These are phyloP conservation scores for Rutstroemia sp. DNA, from an alignment of 2,329 filamentous ascomycete species.

Conservation along the genomic window DNA sequence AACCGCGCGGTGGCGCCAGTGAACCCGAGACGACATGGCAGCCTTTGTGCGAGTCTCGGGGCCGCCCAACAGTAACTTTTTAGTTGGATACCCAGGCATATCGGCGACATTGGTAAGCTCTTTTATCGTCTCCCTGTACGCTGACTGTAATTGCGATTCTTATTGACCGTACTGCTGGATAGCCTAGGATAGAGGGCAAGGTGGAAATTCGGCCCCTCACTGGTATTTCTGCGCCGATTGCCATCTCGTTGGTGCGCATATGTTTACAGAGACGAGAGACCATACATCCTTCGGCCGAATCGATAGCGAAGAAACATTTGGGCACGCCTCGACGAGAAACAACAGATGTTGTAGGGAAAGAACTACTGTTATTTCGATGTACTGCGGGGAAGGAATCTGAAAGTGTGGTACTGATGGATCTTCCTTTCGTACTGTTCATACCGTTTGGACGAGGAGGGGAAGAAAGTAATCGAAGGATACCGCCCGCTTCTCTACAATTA, in stretches of 20 bases:
- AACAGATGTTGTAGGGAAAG: conserved; percentile 88
- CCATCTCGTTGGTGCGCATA: conserved; percentile 89
- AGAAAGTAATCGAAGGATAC: conserved; percentile 82
- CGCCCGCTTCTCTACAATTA: conserved; percentile 84
- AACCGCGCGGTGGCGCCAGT: conserved; percentile 27
- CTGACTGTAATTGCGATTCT: conserved; percentile 5
- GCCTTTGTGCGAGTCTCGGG: conserved; percentile 94
- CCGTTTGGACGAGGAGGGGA: conserved; percentile 87
- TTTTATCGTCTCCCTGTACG: conserved; percentile 3
- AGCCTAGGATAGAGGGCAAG: conserved; percentile 96
- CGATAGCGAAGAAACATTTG: conserved; percentile 83
- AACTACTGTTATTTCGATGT: conserved; percentile 86
- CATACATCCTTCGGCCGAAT: conserved; percentile 94
- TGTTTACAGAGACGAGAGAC: conserved; percentile 89
- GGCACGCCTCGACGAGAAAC: conserved; percentile 86
- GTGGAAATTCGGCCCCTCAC: conserved; percentile 88
- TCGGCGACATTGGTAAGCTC: conserved; percentile 85
- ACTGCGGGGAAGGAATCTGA: conserved; percentile 77
- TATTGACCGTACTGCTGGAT: conserved; percentile 14
- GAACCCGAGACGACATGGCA: conserved; percentile 45
- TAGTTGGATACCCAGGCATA: conserved; percentile 96
- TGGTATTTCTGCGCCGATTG: conserved; percentile 82
- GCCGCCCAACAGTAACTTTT: conserved; percentile 91
- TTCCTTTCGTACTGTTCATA: conserved; percentile 96
- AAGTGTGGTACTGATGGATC: conserved; percentile 87